Evolutionary conservation across 2,329 filamentous ascomycete species (phyloP).

Genomic region (Dactylellina leptospora): DNA sequence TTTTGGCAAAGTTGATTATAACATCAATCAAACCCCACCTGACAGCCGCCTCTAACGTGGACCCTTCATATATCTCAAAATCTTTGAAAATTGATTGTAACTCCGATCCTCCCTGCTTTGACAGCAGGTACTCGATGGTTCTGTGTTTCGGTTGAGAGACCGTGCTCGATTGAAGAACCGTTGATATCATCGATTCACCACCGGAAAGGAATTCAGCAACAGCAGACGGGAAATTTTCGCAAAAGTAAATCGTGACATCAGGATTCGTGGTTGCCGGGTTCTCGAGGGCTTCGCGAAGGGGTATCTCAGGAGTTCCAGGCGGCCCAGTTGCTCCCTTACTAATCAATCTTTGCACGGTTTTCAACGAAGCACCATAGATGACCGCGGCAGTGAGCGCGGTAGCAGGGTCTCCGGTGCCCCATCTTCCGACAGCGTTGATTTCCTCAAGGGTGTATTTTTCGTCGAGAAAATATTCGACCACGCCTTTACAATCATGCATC

Average conservation of each 20-base stretch:
- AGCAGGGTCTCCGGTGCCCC: constrained; percentile 6
- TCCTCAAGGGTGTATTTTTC: constrained; percentile 11
- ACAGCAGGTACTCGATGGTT: neutral
- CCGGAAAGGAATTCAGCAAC: neutral
- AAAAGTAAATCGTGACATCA: neutral
- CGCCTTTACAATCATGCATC: neutral
- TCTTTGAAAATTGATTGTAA: constrained; percentile 7
- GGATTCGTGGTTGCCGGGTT: neutral
- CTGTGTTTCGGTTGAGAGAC: neutral
- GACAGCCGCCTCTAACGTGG: neutral
- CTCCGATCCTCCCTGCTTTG: neutral
- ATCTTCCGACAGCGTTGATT: constrained; percentile 11
- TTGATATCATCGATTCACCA: neutral
- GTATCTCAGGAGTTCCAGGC: neutral
- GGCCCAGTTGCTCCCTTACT: neutral
- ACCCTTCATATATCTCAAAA: constrained; percentile 3
- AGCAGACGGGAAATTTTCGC: constrained; percentile 3
- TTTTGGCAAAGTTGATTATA: constrained; percentile 1
- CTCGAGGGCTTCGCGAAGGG: constrained; percentile 9
- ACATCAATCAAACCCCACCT: neutral
- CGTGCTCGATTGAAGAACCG: neutral
- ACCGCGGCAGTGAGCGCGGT: constrained; percentile 27
- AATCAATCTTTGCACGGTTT: neutral
- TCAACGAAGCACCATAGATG: neutral
- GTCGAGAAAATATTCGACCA: constrained; percentile 1